Percentiles rank a stretch among this genome's conserved stretches.
Conservation (phyloP, 2,329 filamentous ascomycete species). For the Nannizziopsis barbatae region DNA sequence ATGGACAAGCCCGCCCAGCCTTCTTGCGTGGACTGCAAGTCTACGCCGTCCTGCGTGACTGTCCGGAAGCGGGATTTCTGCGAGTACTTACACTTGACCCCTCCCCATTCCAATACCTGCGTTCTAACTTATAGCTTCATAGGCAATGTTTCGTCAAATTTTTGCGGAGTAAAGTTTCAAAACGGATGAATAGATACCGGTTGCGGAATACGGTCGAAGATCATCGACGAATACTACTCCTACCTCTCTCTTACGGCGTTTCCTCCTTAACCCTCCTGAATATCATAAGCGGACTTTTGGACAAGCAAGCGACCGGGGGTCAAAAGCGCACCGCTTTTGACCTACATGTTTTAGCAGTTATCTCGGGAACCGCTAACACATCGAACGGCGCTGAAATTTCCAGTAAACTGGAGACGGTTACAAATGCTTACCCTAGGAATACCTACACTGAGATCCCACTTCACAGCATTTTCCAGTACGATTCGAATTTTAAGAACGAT, state of each 20-base stretch:
- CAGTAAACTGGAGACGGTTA: slow-evolving; percentile 37
- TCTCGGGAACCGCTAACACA: slow-evolving; percentile 26
- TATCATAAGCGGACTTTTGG: slow-evolving; percentile 59
- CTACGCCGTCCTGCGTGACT: slow-evolving; percentile 6
- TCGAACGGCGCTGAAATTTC: slow-evolving; percentile 17
- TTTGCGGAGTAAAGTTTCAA: slow-evolving; percentile 65
- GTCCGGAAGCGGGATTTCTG: slow-evolving; percentile 14
- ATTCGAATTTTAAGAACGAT: slow-evolving; percentile 25
- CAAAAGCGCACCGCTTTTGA: slow-evolving; percentile 54
- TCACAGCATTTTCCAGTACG: slow-evolving; percentile 46
- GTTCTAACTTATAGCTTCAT: neutral
- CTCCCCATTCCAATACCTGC: neutral
- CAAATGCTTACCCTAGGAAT: slow-evolving; percentile 54
- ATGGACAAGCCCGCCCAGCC: slow-evolving; percentile 8
- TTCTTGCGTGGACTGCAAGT: slow-evolving; percentile 22
- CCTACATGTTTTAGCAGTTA: slow-evolving; percentile 40
- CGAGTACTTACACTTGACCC: slow-evolving; percentile 12
- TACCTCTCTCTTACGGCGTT: slow-evolving; percentile 72
- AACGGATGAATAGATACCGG: slow-evolving; percentile 59
- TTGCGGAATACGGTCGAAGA: slow-evolving; percentile 30
- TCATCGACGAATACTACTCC: slow-evolving; percentile 48
- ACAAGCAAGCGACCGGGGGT: slow-evolving; percentile 53
- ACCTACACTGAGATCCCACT: slow-evolving; percentile 53
- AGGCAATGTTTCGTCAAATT: slow-evolving; percentile 70
- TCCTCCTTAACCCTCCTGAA: slow-evolving; percentile 70